phyloP scores from a whole-genome alignment of 2,329 filamentous ascomycete genomes.

The Microdochium paspali region DNA sequence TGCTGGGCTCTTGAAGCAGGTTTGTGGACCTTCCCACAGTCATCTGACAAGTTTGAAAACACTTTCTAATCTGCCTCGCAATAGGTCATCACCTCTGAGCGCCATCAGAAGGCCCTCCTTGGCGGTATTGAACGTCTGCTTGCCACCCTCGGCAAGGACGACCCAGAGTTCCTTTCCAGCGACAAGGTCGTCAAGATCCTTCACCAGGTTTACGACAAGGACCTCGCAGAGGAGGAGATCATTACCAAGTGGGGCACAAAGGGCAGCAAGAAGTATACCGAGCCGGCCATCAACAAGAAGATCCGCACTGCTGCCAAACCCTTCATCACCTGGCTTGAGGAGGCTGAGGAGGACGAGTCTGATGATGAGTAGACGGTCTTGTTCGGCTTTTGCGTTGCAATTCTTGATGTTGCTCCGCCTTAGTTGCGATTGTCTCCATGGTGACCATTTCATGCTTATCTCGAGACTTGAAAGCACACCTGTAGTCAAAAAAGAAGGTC shows the following conservation, averaged over 20 bases:
- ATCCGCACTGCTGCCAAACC: constrained; percentile 90
- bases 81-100: constrained; percentile 76
- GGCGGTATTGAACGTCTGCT: constrained; percentile 93
- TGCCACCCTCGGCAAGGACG: constrained; percentile 58
- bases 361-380: constrained; percentile 41
- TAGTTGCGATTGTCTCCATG: not conserved
- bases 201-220: constrained; percentile 81
- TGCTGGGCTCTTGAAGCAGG: constrained; percentile 80
- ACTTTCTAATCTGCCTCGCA: not conserved
- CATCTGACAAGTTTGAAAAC: no score
- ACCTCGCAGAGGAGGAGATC: constrained; percentile 80
- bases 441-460: no score
- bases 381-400: not conserved
- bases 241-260: constrained; percentile 87
- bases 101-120: constrained; percentile 90
- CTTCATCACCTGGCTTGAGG: constrained; percentile 89
- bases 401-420: not conserved
- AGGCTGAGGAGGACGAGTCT: constrained; percentile 66
- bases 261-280: constrained; percentile 97
- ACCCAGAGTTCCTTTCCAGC: constrained; percentile 60
- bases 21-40: constrained; percentile 29
- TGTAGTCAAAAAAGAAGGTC: no score
- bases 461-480: no score
- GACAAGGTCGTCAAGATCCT: constrained; percentile 76
- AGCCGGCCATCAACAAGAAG: constrained; percentile 82